A percentile compares a stretch with the other conserved stretches of the same genome.
These are phyloP conservation scores for Mucor indicus DNA, from an alignment of 371 early-diverging fungal species.

Conservation along the genomic window DNA sequence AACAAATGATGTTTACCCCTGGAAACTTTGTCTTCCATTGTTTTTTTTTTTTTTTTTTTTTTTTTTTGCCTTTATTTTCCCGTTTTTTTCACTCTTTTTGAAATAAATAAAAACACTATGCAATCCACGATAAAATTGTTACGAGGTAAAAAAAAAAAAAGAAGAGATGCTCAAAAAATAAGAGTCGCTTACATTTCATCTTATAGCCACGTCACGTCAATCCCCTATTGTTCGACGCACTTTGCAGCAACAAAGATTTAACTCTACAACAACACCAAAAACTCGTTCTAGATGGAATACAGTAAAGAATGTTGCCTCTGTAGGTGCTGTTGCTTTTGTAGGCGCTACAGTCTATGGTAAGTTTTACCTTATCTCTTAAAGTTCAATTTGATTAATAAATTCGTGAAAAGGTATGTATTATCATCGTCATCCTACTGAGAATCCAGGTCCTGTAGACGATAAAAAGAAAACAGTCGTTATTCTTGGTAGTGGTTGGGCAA, in stretches of 20 bases:
- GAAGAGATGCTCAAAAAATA: not conserved
- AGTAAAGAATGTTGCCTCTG: constrained; percentile 8
- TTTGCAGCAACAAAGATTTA: constrained; percentile 19
- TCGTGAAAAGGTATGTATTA: constrained; percentile 42
- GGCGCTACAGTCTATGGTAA: constrained; percentile 21
- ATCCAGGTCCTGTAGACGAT: constrained; percentile 68
- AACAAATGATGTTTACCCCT: no score
- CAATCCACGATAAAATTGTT: no score
- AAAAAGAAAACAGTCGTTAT: constrained; percentile 80
- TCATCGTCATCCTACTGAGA: constrained; percentile 56
- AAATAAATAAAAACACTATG: no score
- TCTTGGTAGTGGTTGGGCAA: constrained; percentile 87
- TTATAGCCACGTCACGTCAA: constrained; percentile 16
- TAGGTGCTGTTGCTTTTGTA: constrained; percentile 18
- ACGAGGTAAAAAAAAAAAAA: no score
- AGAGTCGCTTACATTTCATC: no score
- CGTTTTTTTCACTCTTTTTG: not conserved
- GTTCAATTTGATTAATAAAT: not conserved
- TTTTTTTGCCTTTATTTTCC: not conserved
- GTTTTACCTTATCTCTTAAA: not conserved
- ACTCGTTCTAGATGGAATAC: constrained; percentile 13
- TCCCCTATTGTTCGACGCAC: constrained; percentile 20
- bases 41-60: no score
- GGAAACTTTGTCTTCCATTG: no score
- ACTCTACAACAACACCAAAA: constrained; percentile 11